phyloP scores from a whole-genome alignment of 2,329 filamentous ascomycete genomes.

The Xylariaceae sp. region DNA sequence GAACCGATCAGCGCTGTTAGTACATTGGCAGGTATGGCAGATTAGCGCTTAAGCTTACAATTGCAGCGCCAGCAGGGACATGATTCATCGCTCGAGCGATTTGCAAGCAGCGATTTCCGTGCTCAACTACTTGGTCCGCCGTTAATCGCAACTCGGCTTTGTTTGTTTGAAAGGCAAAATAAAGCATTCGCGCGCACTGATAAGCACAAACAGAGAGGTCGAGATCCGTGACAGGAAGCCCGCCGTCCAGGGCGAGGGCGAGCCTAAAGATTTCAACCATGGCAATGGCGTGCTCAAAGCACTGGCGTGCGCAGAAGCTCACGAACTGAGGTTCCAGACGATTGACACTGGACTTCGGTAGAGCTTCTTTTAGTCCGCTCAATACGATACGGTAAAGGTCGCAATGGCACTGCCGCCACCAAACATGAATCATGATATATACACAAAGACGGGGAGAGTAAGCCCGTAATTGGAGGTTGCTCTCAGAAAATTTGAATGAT shows the following conservation, averaged over 20 bases:
- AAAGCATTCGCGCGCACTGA: constrained; percentile 49
- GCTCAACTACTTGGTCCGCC: constrained; percentile 43
- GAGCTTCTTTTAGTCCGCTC: constrained; percentile 45
- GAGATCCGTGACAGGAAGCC: constrained; percentile 48
- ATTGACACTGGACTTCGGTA: constrained; percentile 40
- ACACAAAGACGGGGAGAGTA: constrained; percentile 53
- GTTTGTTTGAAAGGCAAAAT: constrained; percentile 44
- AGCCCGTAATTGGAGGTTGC: constrained; percentile 49
- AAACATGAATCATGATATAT: constrained; percentile 55
- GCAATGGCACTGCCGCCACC: constrained; percentile 54
- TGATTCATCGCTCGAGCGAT: constrained; percentile 47
- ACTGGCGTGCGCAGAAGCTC: constrained; percentile 44
- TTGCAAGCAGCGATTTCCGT: constrained; percentile 46
- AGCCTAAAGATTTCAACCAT: constrained; percentile 52
- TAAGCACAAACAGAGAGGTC: constrained; percentile 52
- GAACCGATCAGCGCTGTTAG: constrained; percentile 23
- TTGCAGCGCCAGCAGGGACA: constrained; percentile 45
- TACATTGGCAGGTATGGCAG: neutral
- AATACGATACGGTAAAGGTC: constrained; percentile 52
- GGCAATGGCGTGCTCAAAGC: constrained; percentile 48
- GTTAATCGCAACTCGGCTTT: constrained; percentile 40
- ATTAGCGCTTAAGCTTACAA: constrained; percentile 32
- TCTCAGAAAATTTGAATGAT: constrained; percentile 54
- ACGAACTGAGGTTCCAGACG: constrained; percentile 46
- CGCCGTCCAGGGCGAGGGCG: constrained; percentile 45